A percentile compares a stretch with the other conserved stretches of the same genome.
These are phyloP conservation scores for Haplographium delicatum DNA, from an alignment of 495 filamentous ascomycete species.

Conservation along the genomic window DNA sequence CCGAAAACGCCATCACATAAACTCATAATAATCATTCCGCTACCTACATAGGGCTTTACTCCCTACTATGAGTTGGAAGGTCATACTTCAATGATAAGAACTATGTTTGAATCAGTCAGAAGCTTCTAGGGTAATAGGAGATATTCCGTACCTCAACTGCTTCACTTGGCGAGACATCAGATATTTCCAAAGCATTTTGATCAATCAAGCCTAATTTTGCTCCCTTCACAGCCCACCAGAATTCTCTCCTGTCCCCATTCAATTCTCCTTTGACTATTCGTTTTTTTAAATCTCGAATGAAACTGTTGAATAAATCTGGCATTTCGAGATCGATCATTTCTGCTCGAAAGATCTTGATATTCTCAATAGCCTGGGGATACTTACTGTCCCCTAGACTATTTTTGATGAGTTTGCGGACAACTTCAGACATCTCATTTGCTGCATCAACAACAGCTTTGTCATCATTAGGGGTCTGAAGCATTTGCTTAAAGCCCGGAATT, in stretches of 20 bases:
- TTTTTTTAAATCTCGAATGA: slow-evolving; percentile 64
- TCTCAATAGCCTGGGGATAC: slow-evolving; percentile 72
- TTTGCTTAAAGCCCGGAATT: slow-evolving; percentile 89
- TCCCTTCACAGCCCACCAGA: slow-evolving; percentile 65
- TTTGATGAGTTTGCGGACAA: slow-evolving; percentile 66
- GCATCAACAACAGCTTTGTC: slow-evolving; percentile 60
- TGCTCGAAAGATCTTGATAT: slow-evolving; percentile 70
- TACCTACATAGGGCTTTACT: too few relatives aligned
- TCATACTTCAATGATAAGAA: slow-evolving; percentile 9
- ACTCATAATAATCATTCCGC: too few relatives aligned
- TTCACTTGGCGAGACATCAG: slow-evolving; percentile 60
- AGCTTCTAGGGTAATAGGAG: background rate
- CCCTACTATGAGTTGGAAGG: background rate
- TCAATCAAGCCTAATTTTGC: slow-evolving; percentile 71
- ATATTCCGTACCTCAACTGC: slow-evolving; percentile 34
- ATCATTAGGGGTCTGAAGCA: slow-evolving; percentile 54
- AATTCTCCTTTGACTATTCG: slow-evolving; percentile 65
- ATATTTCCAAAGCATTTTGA: slow-evolving; percentile 49
- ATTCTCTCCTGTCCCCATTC: slow-evolving; percentile 74
- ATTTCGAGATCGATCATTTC: slow-evolving; percentile 72
- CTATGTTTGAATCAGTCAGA: slow-evolving; percentile 7
- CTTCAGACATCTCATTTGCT: slow-evolving; percentile 64
- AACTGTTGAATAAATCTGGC: slow-evolving; percentile 71
- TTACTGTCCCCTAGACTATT: slow-evolving; percentile 68
- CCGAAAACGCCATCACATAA: too few relatives aligned